Evolutionary conservation across 768 basidiomycete species (phyloP).

Genomic region (Auricularia auricula-judae): DNA sequence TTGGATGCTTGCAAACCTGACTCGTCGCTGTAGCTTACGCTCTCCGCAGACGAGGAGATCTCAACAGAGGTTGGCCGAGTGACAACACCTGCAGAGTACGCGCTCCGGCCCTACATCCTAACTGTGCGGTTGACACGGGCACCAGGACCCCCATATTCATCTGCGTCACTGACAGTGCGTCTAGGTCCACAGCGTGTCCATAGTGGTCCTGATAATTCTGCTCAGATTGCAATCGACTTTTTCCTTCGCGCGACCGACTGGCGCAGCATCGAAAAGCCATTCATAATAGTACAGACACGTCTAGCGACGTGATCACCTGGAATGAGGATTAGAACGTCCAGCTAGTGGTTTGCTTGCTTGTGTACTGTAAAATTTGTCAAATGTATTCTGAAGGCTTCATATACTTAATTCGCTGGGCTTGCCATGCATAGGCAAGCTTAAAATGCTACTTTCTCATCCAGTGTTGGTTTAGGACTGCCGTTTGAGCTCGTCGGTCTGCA

Average conservation of each 20-base stretch:
- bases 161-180: slow-evolving; percentile 50
- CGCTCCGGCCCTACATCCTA: slow-evolving; percentile 6
- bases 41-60: slow-evolving; percentile 46
- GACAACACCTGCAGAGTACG: slow-evolving; percentile 57
- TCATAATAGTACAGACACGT: slow-evolving; percentile 37
- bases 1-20: background rate
- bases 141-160: slow-evolving; percentile 72
- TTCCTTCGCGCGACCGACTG: slow-evolving; percentile 56
- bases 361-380: no score
- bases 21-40: background rate
- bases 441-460: no score
- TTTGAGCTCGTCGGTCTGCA: no score
- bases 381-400: no score
- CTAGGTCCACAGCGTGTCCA: no score
- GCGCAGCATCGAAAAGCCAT: slow-evolving; percentile 66
- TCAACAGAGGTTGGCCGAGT: slow-evolving; percentile 43
- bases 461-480: no score
- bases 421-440: no score
- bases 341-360: no score
- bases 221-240: slow-evolving; percentile 58
- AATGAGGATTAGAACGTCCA: slow-evolving; percentile 29
- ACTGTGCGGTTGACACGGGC: slow-evolving; percentile 4
- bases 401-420: no score
- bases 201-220: no score
- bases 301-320: slow-evolving; percentile 53